phyloP scores from a whole-genome alignment of 2,329 filamentous ascomycete species.

The Blumeria graminis region DNA sequence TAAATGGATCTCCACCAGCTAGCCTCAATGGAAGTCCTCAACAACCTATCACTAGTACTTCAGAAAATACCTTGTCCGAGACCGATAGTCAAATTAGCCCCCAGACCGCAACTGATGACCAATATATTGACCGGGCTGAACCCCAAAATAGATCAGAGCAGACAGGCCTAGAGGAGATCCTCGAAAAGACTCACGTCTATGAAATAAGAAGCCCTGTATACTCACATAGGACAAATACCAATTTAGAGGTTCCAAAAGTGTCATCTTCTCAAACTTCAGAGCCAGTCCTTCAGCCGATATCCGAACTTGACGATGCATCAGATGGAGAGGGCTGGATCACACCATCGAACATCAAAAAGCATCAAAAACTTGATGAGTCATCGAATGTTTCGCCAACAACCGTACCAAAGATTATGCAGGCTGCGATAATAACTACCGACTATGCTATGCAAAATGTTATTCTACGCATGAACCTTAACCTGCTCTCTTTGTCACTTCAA shows the following conservation, averaged over 20 bases:
- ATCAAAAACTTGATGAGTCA: conserved; percentile 42
- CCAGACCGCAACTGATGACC: background rate
- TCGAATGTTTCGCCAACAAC: conserved; percentile 23
- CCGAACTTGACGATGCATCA: conserved; percentile 8
- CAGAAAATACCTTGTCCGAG: background rate
- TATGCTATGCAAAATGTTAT: conserved; percentile 97
- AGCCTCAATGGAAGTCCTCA: background rate
- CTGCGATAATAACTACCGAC: conserved; percentile 82
- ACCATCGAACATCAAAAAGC: conserved; percentile 69
- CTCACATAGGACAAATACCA: background rate
- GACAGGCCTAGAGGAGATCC: background rate
- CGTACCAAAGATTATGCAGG: conserved; percentile 44
- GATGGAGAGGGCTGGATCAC: conserved; percentile 78
- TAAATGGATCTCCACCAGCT: conserved; percentile 38
- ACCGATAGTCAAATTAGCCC: background rate
- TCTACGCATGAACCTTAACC: conserved; percentile 79
- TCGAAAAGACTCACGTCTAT: background rate
- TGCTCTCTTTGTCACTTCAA: conserved; percentile 55
- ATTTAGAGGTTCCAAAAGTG: background rate
- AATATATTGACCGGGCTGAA: background rate
- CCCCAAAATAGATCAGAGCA: background rate
- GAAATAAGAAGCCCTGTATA: background rate
- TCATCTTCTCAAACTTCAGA: background rate
- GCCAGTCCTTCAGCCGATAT: no score
- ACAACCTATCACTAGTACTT: background rate